phyloP scores from a whole-genome alignment of 345 rosid genomes.

The Pugionium cornutum region DNA sequence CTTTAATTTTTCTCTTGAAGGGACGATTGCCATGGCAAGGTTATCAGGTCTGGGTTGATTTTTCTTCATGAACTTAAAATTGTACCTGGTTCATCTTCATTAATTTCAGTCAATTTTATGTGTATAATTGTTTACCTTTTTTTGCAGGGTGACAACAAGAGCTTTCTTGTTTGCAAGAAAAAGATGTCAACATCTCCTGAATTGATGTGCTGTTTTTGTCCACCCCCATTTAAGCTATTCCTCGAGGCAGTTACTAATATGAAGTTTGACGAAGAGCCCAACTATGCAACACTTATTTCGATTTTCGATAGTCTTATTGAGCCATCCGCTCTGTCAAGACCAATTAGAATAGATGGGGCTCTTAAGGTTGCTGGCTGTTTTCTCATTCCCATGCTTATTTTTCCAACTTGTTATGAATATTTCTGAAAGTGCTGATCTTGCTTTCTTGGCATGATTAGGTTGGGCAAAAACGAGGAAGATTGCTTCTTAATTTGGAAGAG shows the following conservation, averaged over 20 bases:
- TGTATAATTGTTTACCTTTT: not conserved
- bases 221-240: too few species aligned
- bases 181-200: too few species aligned
- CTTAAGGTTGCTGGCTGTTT: not conserved
- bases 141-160: not conserved
- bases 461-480: not conserved
- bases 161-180: too few species aligned
- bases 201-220: too few species aligned
- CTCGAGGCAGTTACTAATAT: too few species aligned
- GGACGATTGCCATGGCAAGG: not conserved
- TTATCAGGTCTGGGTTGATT: not conserved
- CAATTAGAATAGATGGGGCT: too few species aligned
- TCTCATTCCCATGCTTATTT: not conserved
- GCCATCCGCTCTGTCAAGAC: too few species aligned
- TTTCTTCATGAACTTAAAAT: not conserved
- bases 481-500: not conserved
- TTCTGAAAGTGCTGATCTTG: not conserved
- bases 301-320: too few species aligned
- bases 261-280: too few species aligned
- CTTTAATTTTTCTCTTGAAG: not conserved
- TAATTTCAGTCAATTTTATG: too few species aligned
- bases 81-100: not conserved
- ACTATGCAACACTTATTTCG: too few species aligned
- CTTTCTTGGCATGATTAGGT: not conserved
- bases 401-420: not conserved